phyloP scores from a whole-genome alignment of 139 green algal species.

The Chlorella sp. region DNA sequence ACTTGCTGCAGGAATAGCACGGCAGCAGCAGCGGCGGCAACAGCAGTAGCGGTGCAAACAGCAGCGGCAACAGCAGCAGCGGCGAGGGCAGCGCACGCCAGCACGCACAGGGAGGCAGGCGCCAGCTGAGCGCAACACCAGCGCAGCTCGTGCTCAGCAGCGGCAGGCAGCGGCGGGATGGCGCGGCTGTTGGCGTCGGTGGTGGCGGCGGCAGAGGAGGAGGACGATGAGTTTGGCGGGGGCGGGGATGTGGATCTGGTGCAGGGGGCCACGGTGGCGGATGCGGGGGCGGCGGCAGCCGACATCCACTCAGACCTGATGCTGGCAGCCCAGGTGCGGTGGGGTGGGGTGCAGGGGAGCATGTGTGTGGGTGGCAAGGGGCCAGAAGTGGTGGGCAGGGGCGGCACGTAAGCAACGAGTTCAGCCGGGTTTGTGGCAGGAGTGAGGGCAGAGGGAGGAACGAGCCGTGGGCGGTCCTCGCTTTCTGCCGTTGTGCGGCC shows the following conservation, averaged over 20 bases:
- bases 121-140: not conserved
- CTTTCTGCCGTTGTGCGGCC: too few species aligned
- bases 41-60: not conserved
- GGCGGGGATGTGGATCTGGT: not conserved
- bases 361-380: not conserved
- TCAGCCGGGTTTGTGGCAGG: too few species aligned
- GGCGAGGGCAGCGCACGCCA: not conserved
- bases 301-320: not conserved
- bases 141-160: too few species aligned
- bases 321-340: not conserved
- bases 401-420: too few species aligned
- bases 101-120: not conserved
- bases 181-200: not conserved
- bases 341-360: not conserved
- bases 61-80: not conserved
- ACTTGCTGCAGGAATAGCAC: slow-evolving; percentile 28
- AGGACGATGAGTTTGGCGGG: not conserved
- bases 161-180: not conserved
- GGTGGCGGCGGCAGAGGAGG: not conserved
- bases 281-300: not conserved
- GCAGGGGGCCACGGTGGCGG: not conserved
- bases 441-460: too few species aligned
- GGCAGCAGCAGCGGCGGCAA: not conserved
- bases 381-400: not conserved
- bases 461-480: too few species aligned